Evolutionary conservation across 139 green algal genomes (phyloP), one percentile per base, ranked within the genome.

Genomic region (Volvox reticuliferus): DNA sequence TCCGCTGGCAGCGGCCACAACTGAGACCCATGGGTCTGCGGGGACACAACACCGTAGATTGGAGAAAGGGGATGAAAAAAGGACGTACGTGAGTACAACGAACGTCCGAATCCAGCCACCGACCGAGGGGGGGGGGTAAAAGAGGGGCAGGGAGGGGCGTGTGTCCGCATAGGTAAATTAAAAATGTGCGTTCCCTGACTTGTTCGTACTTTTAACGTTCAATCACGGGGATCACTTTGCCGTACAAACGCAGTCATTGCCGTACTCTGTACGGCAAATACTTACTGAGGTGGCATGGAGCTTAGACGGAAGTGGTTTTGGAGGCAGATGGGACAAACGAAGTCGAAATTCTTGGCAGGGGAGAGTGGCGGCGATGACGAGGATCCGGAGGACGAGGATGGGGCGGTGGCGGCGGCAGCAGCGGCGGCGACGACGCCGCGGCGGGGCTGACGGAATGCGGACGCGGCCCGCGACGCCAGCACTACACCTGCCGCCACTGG

Each of bases 1-100:
- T 88, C 78, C 92, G 92, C n/a, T 22, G 28, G 88, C 92, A 94
- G 84, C 92, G 88, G 33, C n/a, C 1, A 88, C 92, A 94, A 19
- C 2, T 26, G 63, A 92, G 77, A 36, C 73, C 88, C 18, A 28
- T 28, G 37, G 62, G 36, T 63, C 91, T 93, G 88, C 18, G 17
- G 20, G 44, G 9, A 5, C 44, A 55, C 5, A 55, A 55, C 44
- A 9, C 9, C 5, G 44, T n/a, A n/a, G n/a, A n/a, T 55, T 55
- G 44, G 44, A 55, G 5, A 9, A 55, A 55, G 44, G 44, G 9
- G 44, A 9, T 55, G 44, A 55, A 9, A 9, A 55, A 55, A 55
- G 44, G 44, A 55, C 44, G 5, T 55, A 55, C 5, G 9, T 55
- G 44, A 55, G 9, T 9, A 55, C 9, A 9, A 55, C 44, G 44